phyloP scores from a whole-genome alignment of 352 stramenopile genomes.

The Peronosclerospora sorghi region DNA sequence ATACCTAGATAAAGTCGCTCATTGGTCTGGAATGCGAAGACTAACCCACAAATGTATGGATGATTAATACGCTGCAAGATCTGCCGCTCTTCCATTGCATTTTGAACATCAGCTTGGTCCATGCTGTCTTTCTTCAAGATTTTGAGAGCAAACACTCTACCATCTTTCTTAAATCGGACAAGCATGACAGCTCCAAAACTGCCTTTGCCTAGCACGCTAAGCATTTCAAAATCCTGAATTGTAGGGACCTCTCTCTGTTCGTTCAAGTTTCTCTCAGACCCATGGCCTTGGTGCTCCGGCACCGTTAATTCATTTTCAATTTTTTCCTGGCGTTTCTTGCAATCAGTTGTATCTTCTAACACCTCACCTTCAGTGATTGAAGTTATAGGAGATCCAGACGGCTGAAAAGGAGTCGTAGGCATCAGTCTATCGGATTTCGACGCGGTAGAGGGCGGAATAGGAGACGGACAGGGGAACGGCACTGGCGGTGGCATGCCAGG shows the following conservation, averaged over 20 bases:
- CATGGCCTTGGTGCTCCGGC: constrained; percentile 3
- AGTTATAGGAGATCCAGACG: constrained; percentile 10
- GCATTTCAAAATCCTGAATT: constrained; percentile 88
- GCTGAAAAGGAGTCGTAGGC: background rate
- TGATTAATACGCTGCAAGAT: constrained; percentile 84
- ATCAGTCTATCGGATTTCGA: constrained; percentile 6
- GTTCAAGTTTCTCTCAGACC: constrained; percentile 3
- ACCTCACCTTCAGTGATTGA: constrained; percentile 24
- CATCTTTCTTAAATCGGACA: constrained; percentile 83
- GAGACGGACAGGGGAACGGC: constrained; percentile 14
- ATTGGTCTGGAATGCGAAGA: constrained; percentile 86
- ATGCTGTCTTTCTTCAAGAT: constrained; percentile 87
- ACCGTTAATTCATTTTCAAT: constrained; percentile 15
- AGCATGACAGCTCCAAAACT: constrained; percentile 85
- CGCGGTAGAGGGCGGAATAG: constrained; percentile 7
- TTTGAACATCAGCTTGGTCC: constrained; percentile 73
- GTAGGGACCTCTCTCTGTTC: constrained; percentile 43
- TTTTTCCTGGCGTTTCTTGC: constrained; percentile 18
- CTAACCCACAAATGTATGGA: constrained; percentile 79
- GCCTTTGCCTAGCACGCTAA: constrained; percentile 77
- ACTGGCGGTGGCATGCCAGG: constrained; percentile 29
- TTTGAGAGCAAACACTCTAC: constrained; percentile 81
- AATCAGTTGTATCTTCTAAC: constrained; percentile 26
- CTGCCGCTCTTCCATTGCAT: constrained; percentile 83
- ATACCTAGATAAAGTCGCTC: constrained; percentile 83